Conservation (phyloP, 176 grass and related monocot genomes). For the Bonia amplexicaulis region DNA sequence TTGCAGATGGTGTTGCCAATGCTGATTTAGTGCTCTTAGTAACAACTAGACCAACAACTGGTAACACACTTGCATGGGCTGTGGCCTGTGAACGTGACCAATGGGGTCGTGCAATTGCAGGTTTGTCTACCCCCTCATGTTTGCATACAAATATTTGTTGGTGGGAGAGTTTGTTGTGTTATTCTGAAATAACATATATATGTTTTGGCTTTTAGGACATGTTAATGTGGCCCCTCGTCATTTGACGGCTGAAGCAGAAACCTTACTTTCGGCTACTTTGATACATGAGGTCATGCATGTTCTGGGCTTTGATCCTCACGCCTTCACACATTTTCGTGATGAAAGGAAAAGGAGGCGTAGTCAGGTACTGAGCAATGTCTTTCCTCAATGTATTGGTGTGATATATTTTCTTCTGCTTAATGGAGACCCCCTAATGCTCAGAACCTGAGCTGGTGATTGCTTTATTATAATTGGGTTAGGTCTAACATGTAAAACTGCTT, state of each 20-base stretch:
- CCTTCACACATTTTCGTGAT: constrained; percentile 97
- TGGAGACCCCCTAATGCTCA: background rate
- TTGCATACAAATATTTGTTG: background rate
- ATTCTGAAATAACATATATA: background rate
- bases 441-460: background rate
- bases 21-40: constrained; percentile 98
- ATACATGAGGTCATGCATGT: constrained; percentile 99
- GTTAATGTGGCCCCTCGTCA: constrained; percentile 98
- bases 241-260: constrained; percentile 98
- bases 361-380: constrained; percentile 46
- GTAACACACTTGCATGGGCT: constrained; percentile 99
- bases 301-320: constrained; percentile 99
- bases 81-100: constrained; percentile 98
- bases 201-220: constrained; percentile 51
- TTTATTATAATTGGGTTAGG: background rate
- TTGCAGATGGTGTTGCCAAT: constrained; percentile 82
- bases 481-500: background rate
- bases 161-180: background rate
- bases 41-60: constrained; percentile 96
- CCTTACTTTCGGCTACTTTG: constrained; percentile 88
- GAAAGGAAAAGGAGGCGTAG: constrained; percentile 87
- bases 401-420: background rate
- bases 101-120: constrained; percentile 98
- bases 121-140: constrained; percentile 26
- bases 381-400: background rate